phyloP scores from a whole-genome alignment of 345 rosid species.

The Hibiscus trionum region DNA sequence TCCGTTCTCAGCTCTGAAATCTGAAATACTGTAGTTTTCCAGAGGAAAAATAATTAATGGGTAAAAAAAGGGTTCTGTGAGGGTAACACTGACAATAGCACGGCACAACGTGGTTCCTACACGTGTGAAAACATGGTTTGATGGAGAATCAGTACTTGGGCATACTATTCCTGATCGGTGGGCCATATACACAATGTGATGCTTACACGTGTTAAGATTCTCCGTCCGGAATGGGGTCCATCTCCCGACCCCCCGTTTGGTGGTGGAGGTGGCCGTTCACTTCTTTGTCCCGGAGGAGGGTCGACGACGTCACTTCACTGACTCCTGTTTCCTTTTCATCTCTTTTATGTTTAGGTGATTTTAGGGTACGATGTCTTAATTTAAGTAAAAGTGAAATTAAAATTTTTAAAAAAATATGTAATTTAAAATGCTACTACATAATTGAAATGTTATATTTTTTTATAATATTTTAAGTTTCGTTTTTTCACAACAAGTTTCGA shows the following conservation, averaged over 20 bases:
- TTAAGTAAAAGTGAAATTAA: too few species aligned
- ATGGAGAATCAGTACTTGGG: background rate
- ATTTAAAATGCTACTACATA: too few species aligned
- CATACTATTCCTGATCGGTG: background rate
- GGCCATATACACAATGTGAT: background rate
- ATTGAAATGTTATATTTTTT: too few species aligned
- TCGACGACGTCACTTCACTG: background rate
- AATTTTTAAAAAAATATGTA: too few species aligned
- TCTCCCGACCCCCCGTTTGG: background rate
- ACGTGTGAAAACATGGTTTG: background rate
- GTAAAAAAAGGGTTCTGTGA: background rate
- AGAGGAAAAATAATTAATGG: background rate
- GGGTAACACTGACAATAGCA: background rate
- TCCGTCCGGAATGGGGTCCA: background rate
- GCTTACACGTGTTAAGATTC: background rate
- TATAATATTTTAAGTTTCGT: too few species aligned
- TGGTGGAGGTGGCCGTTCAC: background rate
- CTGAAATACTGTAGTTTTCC: background rate
- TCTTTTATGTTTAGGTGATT: too few species aligned
- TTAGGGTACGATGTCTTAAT: too few species aligned
- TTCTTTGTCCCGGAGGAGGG: background rate
- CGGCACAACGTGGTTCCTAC: background rate
- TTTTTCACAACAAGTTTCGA: too few species aligned
- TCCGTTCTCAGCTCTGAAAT: background rate
- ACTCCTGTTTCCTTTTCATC: background rate